These are phyloP conservation scores for Yamadazyma friedrichii DNA, from an alignment of 1,139 yeast species.

Conservation along the genomic window DNA sequence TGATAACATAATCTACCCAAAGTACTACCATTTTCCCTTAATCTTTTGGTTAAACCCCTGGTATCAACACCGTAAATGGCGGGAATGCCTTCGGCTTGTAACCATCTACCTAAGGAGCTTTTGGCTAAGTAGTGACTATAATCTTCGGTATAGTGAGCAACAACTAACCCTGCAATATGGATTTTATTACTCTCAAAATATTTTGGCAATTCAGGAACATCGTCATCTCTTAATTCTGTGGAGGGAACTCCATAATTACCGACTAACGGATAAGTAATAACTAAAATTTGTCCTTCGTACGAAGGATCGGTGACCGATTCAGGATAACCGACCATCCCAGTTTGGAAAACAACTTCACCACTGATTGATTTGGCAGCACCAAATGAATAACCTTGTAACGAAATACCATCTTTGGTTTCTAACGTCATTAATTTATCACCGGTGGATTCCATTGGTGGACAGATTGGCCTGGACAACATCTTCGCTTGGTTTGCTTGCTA, in stretches of 20 bases:
- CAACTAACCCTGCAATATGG: slow-evolving; percentile 96
- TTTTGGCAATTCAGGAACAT: slow-evolving; percentile 76
- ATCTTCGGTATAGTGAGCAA: slow-evolving; percentile 95
- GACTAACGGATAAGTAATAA: slow-evolving; percentile 92
- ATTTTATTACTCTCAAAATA: slow-evolving; percentile 90
- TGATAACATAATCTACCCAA: slow-evolving; percentile 80
- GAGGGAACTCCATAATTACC: slow-evolving; percentile 99
- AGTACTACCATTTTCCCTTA: slow-evolving; percentile 91
- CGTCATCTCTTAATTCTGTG: slow-evolving; percentile 69
- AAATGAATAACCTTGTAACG: slow-evolving; percentile 94
- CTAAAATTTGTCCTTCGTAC: slow-evolving; percentile 96
- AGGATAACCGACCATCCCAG: slow-evolving; percentile 99
- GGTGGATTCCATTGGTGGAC: slow-evolving; percentile 83
- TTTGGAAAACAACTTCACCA: slow-evolving; percentile 98
- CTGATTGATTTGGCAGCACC: slow-evolving; percentile 91
- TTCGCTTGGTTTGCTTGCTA: neutral
- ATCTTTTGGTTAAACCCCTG: slow-evolving; percentile 87
- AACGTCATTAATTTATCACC: slow-evolving; percentile 84
- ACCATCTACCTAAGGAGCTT: slow-evolving; percentile 92
- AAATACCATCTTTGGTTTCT: slow-evolving; percentile 88
- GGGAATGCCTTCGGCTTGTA: slow-evolving; percentile 86
- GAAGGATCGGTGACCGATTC: slow-evolving; percentile 99
- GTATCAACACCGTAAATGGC: slow-evolving; percentile 98
- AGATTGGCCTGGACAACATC: slow-evolving; percentile 62
- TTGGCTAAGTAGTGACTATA: slow-evolving; percentile 91